phyloP scores from a whole-genome alignment of 2,329 filamentous ascomycete species.

The Botrytis byssoidea region DNA sequence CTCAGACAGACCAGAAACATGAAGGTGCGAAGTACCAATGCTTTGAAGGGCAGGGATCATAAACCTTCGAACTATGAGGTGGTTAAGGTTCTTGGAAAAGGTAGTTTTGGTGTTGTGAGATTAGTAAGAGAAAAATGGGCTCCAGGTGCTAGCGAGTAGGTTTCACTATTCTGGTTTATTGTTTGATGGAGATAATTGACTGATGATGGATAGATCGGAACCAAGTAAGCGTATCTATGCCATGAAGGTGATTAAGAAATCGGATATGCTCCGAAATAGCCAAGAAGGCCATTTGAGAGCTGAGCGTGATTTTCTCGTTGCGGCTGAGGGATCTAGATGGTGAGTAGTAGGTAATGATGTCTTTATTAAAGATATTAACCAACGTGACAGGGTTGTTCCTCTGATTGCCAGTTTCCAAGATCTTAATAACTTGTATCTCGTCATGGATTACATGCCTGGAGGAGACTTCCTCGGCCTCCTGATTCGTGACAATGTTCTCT shows the following conservation, averaged over 20 bases:
- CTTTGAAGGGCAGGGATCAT: conserved; percentile 45
- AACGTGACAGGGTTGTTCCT: conserved; percentile 67
- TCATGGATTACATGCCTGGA: conserved; percentile 98
- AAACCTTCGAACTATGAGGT: conserved; percentile 70
- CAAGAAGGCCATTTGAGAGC: conserved; percentile 92
- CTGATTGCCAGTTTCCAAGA: conserved; percentile 90
- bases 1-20: conserved; percentile 71
- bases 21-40: conserved; percentile 54
- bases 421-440: conserved; percentile 76
- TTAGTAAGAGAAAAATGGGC: conserved; percentile 68
- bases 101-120: conserved; percentile 89
- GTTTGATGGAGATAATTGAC: neutral
- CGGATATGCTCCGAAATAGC: conserved; percentile 83
- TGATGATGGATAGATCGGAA: conserved; percentile 5
- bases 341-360: conserved; percentile 38
- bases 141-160: conserved; percentile 24
- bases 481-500: conserved; percentile 79
- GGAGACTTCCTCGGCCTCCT: conserved; percentile 89
- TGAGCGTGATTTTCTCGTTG: conserved; percentile 87
- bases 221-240: conserved; percentile 67
- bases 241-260: conserved; percentile 97
- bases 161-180: neutral
- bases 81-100: conserved; percentile 81
- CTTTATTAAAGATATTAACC: conserved; percentile 13
- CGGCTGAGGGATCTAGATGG: conserved; percentile 83